Conservation (phyloP, 225 moss, liverwort and hornwort species). For the Bryum argenteum region DNA sequence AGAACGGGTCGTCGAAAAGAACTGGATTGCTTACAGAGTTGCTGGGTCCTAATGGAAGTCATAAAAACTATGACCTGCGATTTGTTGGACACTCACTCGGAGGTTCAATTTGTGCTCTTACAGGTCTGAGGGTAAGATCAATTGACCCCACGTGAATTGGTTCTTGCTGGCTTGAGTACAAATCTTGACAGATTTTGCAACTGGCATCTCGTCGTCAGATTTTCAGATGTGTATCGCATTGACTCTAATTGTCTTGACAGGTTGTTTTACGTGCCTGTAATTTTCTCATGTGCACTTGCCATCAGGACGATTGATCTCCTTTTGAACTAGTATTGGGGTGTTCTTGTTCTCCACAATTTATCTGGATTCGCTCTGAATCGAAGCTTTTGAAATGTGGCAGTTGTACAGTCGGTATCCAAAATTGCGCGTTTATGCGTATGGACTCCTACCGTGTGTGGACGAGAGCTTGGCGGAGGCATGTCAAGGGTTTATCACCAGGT, state of each 20-base stretch:
- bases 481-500: slow-evolving; percentile 79
- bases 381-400: slow-evolving; percentile 43
- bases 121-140: slow-evolving; percentile 77
- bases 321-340: neutral
- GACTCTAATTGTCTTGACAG: slow-evolving; percentile 13
- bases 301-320: neutral
- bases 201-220: neutral
- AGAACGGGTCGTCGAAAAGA: slow-evolving; percentile 28
- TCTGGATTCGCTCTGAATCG: slow-evolving; percentile 17
- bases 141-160: neutral
- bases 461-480: slow-evolving; percentile 71
- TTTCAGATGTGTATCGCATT: neutral
- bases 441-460: slow-evolving; percentile 87
- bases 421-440: slow-evolving; percentile 82
- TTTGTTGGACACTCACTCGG: slow-evolving; percentile 98
- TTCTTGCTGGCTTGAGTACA: neutral
- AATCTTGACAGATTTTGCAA: neutral
- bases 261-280: neutral
- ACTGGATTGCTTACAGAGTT: slow-evolving; percentile 68
- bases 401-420: slow-evolving; percentile 72
- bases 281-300: neutral
- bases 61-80: slow-evolving; percentile 69
- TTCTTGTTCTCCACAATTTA: neutral
- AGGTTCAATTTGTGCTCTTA: slow-evolving; percentile 87
- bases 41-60: slow-evolving; percentile 71